Conservation (phyloP, 805 yeast genomes). For the Monosporozyma solicola region DNA sequence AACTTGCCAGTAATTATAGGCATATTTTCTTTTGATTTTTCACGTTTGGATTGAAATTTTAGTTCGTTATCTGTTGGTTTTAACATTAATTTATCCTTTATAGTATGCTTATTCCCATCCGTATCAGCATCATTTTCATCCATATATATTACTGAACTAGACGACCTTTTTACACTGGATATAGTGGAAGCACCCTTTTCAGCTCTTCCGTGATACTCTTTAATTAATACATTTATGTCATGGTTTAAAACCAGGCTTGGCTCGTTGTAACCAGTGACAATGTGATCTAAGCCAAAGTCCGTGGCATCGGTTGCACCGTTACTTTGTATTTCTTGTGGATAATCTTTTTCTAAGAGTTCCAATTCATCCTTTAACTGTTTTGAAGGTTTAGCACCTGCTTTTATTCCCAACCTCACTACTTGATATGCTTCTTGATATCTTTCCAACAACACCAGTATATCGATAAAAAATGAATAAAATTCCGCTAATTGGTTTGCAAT, state of each 20-base stretch:
- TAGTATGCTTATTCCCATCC: neutral
- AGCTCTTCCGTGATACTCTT: neutral
- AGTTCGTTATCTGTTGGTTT: neutral
- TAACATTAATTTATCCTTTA: neutral
- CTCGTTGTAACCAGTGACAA: neutral
- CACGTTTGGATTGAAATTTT: neutral
- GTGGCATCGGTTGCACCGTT: neutral
- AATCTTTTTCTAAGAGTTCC: conserved; percentile 7
- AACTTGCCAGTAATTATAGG: neutral
- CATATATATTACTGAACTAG: neutral
- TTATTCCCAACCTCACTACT: conserved; percentile 29
- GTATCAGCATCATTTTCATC: neutral
- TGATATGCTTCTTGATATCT: conserved; percentile 16
- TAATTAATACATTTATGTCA: neutral
- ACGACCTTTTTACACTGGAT: neutral
- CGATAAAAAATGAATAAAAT: conserved; percentile 73
- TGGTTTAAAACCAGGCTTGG: neutral
- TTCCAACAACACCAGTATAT: conserved; percentile 16
- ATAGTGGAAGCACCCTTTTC: neutral
- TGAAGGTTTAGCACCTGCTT: conserved; percentile 54
- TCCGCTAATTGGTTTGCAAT: conserved; percentile 60
- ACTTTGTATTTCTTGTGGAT: neutral
- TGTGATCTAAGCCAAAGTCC: neutral
- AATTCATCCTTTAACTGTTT: conserved; percentile 12
- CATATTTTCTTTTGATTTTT: conserved; percentile 2